Evolutionary conservation across 2,329 filamentous ascomycete species (phyloP).

Genomic region (Alternaria infectoria): DNA sequence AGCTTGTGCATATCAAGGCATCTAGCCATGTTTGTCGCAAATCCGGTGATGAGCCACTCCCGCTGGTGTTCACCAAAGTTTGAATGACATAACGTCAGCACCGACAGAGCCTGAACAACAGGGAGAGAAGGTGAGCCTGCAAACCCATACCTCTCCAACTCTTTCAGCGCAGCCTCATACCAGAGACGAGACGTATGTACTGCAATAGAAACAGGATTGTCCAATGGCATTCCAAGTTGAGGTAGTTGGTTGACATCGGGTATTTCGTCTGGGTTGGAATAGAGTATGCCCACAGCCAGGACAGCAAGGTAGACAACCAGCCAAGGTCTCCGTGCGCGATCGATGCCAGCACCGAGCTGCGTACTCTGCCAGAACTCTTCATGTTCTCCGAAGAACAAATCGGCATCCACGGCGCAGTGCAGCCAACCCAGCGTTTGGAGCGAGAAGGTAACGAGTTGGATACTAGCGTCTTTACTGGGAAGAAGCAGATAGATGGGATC

Average conservation of each 20-base stretch:
- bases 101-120: conserved; percentile 11
- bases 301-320: conserved; percentile 12
- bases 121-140: conserved; percentile 4
- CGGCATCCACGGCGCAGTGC: conserved; percentile 12
- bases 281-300: conserved; percentile 17
- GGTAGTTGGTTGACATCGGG: conserved; percentile 8
- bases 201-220: conserved; percentile 3
- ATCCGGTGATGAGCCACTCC: conserved; percentile 18
- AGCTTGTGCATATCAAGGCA: conserved; percentile 20
- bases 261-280: conserved; percentile 5
- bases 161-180: conserved; percentile 18
- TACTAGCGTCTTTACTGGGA: conserved; percentile 11
- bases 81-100: conserved; percentile 13
- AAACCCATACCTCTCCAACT: conserved; percentile 7
- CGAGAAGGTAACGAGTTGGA: conserved; percentile 11
- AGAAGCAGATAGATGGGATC: conserved; percentile 17
- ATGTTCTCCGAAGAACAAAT: conserved; percentile 11
- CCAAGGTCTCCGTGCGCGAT: conserved; percentile 11
- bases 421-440: conserved; percentile 16
- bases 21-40: conserved; percentile 14
- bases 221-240: conserved; percentile 3
- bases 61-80: conserved; percentile 19
- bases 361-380: conserved; percentile 12
- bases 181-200: conserved; percentile 13
- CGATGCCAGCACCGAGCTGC: conserved; percentile 5